Base-by-base conservation (phyloP, 495 filamentous ascomycete genomes). In the Penicillium silybi region DNA sequence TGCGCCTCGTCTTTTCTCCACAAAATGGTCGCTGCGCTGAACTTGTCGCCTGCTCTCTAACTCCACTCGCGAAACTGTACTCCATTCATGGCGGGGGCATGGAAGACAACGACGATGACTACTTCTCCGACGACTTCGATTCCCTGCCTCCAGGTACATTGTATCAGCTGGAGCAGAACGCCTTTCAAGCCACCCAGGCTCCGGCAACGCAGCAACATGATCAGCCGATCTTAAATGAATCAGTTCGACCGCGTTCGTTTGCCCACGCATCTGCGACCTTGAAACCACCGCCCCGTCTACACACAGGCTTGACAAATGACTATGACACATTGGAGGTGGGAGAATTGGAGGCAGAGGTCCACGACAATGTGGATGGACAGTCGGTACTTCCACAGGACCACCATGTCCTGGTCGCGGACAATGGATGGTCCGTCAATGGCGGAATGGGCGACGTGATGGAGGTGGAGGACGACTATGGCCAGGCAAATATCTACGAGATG, bases 61-160 rank as follows among this genome's bases (percentile, higher is more conserved):
- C 27, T 41, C 32, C 35, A n/a, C 16, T 49, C 38, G 11, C 8
- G 37, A 41, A 43, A 39, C 25, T 35, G 7, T 48, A 42, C 48
- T 60, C 35, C 53, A 65, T 75, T 75, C 71, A 77, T 74, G 76
- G 72, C 73, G 62, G 63, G 71, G 75, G 75, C 65, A 84, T 83
- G 80, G 80, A 80, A 62, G 70, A 72, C 53, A 71, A 70, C 72
- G 80, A 80, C 58, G 82, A 85, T 65, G 84, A 85, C 46, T 77
- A 75, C 63, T 85, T 85, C 69, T 83, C 76, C 53, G 86, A 86
- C 64, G 80, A 85, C 57, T 72, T 84, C 54, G 82, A 84, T 58
- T 73, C 70, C 48, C 65, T 85, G 41, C 78, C 81, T 39, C 58
- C 72, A 20, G 67, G 78, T 53, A 72, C 77, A 13, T 68, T 82